A percentile compares a stretch with the other conserved stretches of the same genome.
phyloP scores from a whole-genome alignment of 2,329 filamentous ascomycete genomes.

The Aspergillus unguis region DNA sequence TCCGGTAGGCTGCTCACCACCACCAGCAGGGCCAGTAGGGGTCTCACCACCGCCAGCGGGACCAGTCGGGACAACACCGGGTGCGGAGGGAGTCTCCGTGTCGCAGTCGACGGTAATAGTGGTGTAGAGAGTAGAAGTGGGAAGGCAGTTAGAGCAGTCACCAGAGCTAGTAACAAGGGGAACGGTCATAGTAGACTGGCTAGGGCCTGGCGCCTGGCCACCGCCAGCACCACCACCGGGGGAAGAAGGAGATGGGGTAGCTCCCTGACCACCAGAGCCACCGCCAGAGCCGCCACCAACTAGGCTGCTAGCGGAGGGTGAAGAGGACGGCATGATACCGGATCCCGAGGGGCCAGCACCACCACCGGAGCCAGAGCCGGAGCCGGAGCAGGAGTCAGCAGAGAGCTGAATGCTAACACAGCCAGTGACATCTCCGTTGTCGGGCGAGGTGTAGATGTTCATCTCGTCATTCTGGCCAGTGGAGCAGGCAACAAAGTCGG shows the following conservation, averaged over 20 bases:
- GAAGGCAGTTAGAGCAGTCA: not conserved
- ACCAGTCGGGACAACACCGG: not conserved
- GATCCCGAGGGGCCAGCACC: not conserved
- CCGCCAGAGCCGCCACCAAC: not conserved
- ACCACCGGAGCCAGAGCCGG: conserved; percentile 17
- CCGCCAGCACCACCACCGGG: not conserved
- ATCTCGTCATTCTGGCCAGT: conserved; percentile 44
- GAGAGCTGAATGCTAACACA: conserved; percentile 34
- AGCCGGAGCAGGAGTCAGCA: conserved; percentile 37
- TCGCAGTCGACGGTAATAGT: not conserved
- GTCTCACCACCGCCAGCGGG: not conserved
- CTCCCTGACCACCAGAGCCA: not conserved
- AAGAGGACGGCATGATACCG: too few species aligned
- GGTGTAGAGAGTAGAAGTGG: not conserved
- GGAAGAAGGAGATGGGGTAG: conserved; percentile 8
- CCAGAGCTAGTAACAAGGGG: not conserved
- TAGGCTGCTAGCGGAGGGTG: not conserved
- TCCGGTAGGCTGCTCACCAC: not conserved
- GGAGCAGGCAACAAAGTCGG: conserved; percentile 59
- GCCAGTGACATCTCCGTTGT: conserved; percentile 29
- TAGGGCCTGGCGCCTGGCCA: not conserved
- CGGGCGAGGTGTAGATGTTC: conserved; percentile 41
- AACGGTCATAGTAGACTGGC: not conserved
- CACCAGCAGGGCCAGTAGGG: not conserved
- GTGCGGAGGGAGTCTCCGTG: not conserved